Percentiles rank a stretch among this genome's conserved stretches.
These are phyloP conservation scores for Limonium bicolor DNA, from an alignment of 148 eudicot genomes.

Conservation along the genomic window DNA sequence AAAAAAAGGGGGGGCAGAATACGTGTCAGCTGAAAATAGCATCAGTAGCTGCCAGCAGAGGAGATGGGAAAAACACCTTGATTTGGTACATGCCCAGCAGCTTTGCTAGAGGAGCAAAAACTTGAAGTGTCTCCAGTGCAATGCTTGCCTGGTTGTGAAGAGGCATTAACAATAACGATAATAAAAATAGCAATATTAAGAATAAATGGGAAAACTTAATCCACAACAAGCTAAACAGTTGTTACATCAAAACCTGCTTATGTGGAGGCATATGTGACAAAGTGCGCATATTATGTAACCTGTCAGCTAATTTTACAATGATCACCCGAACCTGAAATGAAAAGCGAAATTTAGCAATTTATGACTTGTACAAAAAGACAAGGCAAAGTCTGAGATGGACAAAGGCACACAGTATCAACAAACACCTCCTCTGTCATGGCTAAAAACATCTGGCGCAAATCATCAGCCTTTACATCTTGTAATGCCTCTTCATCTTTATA, in stretches of 20 bases:
- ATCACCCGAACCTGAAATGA: conserved; percentile 89
- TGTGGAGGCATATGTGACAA: conserved; percentile 96
- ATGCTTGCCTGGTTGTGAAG: conserved; percentile 61
- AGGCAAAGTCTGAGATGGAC: background rate
- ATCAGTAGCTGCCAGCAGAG: background rate
- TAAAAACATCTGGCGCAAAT: conserved; percentile 90
- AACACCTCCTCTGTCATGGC: conserved; percentile 97
- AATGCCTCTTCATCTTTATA: conserved; percentile 59
- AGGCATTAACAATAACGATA: conserved; percentile 4
- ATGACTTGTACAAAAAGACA: background rate
- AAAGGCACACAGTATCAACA: background rate
- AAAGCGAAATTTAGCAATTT: conserved; percentile 1
- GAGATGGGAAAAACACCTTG: conserved; percentile 33
- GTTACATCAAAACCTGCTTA: conserved; percentile 62
- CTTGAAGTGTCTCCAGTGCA: conserved; percentile 88
- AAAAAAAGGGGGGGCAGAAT: too few relatives aligned
- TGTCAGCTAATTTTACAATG: conserved; percentile 93
- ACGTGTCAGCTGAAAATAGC: background rate
- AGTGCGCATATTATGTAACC: conserved; percentile 98
- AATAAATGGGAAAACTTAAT: background rate
- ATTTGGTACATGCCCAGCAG: conserved; percentile 94
- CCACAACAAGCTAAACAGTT: background rate
- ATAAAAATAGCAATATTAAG: too few relatives aligned
- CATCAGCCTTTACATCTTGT: conserved; percentile 95
- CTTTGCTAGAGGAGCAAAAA: conserved; percentile 97